Evolutionary conservation across 2,329 filamentous ascomycete species (phyloP), one percentile per base, ranked within the genome.

Genomic region (Fusarium sp.): DNA sequence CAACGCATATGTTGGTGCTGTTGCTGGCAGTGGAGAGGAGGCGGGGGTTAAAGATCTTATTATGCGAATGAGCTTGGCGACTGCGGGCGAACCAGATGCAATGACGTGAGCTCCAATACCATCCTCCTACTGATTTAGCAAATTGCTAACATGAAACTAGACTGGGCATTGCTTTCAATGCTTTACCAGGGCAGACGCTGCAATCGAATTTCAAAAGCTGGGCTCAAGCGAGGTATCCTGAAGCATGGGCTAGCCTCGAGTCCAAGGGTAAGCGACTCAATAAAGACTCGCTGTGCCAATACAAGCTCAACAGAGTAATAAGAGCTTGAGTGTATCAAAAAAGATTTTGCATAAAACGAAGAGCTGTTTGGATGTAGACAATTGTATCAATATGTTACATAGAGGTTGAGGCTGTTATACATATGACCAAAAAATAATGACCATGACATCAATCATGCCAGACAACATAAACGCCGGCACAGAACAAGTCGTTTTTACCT

Each of bases 111-210:
- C 90, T 66, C 61, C 56, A 42, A 18, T 22, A n/a, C n/a, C 5
- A 20, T 22, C 44, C 42, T 22, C 39, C 36, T 41, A 6, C 22
- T 63, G 6, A 26, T 12, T 49, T 17, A 8, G 8, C 18, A 15
- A 26, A 54, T 63, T 35, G 17, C 74, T 78, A 48, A 81, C 67
- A 63, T 11, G 36, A 12, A 12, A n/a, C 63, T 63, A 95, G 94
- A 36, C 85, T 98, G 54, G 94, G 91, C 22, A 89, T 92, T 33
- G 87, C 94, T 66, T 94, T 94, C 81, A 96, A 96, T 76, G 91
- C 90, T 15, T 87, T 94, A 6, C 90, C 90, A 6, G 90, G 88
- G 66, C 87, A 88, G 67, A 87, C 88, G 59, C 87, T 90, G 77
- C 94, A 96, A 81, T 85, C 87, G 10, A 85, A 90, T 42, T 92